phyloP scores from a whole-genome alignment of 495 filamentous ascomycete species.

The Penicillium longicatenatum region DNA sequence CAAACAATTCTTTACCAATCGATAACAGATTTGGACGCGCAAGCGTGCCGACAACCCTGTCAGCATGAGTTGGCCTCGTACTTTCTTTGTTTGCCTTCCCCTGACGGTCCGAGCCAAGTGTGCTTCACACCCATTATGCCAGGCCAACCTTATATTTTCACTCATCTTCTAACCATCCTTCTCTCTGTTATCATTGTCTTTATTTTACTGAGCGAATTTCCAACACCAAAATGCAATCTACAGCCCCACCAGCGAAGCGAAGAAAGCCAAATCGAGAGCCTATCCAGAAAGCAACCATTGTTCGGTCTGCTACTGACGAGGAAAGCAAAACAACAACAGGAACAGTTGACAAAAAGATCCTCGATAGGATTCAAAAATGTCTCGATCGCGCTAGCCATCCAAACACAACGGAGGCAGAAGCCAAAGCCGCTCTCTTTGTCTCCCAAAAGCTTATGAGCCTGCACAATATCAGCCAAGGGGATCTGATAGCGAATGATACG shows the following conservation, averaged over 20 bases:
- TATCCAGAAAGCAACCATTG: constrained; percentile 11
- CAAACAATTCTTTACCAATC: too few relatives aligned
- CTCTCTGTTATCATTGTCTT: too few relatives aligned
- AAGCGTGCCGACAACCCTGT: too few relatives aligned
- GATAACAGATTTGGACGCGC: too few relatives aligned
- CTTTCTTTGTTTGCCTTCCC: too few relatives aligned
- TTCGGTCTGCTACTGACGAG: constrained; percentile 2
- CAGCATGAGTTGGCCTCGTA: too few relatives aligned
- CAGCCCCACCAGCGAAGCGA: not conserved
- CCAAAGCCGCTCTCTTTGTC: constrained; percentile 28
- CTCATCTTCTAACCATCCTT: too few relatives aligned
- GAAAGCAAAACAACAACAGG: not conserved
- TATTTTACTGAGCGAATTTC: too few relatives aligned
- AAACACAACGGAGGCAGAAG: constrained; percentile 5
- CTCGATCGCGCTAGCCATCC: constrained; percentile 27
- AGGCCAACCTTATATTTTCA: too few relatives aligned
- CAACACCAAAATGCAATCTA: too few relatives aligned
- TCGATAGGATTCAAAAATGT: constrained; percentile 37
- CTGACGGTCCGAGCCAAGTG: too few relatives aligned
- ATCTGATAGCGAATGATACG: constrained; percentile 21
- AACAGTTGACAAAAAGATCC: constrained; percentile 15
- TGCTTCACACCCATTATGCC: too few relatives aligned
- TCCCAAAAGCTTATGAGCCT: constrained; percentile 30
- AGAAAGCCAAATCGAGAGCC: not conserved
- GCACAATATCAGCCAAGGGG: constrained; percentile 30